Conservation (phyloP, 768 basidiomycete species). For the Rhizopogon vesiculosus region DNA sequence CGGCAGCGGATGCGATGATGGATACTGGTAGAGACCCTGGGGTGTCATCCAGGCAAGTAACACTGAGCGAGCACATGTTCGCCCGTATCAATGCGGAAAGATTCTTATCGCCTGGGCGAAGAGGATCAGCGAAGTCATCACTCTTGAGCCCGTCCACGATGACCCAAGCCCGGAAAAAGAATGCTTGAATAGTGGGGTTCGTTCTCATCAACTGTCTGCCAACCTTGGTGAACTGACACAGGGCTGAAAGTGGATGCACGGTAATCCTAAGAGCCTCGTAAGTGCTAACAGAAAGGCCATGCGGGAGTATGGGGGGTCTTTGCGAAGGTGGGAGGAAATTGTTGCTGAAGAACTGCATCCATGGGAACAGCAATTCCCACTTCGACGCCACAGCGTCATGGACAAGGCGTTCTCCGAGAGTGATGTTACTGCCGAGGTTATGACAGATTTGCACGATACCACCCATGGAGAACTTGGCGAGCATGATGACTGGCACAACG, state of each 20-base stretch:
- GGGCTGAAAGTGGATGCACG: not conserved
- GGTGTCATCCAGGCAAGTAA: constrained; percentile 1
- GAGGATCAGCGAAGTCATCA: not conserved
- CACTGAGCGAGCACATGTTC: constrained; percentile 1
- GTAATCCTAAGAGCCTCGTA: not conserved
- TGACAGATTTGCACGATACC: constrained; percentile 3
- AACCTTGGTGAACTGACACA: not conserved
- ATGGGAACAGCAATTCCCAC: constrained; percentile 2
- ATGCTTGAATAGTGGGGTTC: not conserved
- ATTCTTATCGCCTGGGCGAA: not conserved
- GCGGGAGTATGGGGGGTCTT: not conserved
- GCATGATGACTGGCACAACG: not conserved
- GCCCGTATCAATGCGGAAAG: not conserved
- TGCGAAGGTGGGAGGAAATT: not conserved
- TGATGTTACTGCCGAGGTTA: not conserved
- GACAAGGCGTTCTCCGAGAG: not conserved
- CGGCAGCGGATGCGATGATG: not conserved
- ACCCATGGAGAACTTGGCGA: constrained; percentile 1
- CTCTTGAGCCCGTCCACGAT: not conserved
- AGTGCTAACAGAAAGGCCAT: constrained; percentile 2
- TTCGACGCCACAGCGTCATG: constrained; percentile 2
- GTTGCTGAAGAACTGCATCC: constrained; percentile 4
- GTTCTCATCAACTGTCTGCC: not conserved
- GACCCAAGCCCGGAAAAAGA: constrained; percentile 2
- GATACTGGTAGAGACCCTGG: not conserved